These are phyloP conservation scores for Hypoxylon intermedium DNA, from an alignment of 495 filamentous ascomycete genomes.

Conservation along the genomic window DNA sequence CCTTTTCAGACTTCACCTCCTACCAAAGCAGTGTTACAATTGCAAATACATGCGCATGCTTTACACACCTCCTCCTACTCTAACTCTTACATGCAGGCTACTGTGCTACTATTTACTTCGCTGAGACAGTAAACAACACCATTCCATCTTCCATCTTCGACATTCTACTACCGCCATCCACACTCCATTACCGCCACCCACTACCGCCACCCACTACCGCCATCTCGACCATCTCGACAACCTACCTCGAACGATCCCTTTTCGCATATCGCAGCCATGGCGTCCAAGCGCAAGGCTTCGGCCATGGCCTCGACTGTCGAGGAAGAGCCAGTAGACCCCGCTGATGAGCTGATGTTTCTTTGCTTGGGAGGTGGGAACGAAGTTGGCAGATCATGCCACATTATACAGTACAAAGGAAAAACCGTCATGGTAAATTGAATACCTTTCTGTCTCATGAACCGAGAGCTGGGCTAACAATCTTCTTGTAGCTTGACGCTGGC, in stretches of 20 bases:
- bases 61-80: no score
- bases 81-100: no score
- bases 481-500: constrained; percentile 84
- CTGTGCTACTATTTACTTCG: no score
- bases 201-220: no score
- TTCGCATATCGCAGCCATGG: constrained; percentile 59
- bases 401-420: constrained; percentile 98
- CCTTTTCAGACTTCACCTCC: no score
- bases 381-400: constrained; percentile 95
- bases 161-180: no score
- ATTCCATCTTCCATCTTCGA: no score
- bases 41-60: no score
- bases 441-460: constrained; percentile 20
- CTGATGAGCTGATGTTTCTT: constrained; percentile 91
- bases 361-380: constrained; percentile 96
- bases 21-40: no score
- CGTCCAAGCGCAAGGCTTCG: constrained; percentile 76
- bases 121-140: no score
- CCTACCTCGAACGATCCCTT: background rate
- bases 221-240: no score
- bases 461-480: constrained; percentile 22
- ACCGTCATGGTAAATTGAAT: constrained; percentile 84
- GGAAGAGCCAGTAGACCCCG: constrained; percentile 75
- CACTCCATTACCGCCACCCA: no score
- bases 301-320: constrained; percentile 65